Evolutionary conservation across 306 rosid genomes (phyloP), one percentile per base, ranked within the genome.

Genomic region (Cicer cuneatum): DNA sequence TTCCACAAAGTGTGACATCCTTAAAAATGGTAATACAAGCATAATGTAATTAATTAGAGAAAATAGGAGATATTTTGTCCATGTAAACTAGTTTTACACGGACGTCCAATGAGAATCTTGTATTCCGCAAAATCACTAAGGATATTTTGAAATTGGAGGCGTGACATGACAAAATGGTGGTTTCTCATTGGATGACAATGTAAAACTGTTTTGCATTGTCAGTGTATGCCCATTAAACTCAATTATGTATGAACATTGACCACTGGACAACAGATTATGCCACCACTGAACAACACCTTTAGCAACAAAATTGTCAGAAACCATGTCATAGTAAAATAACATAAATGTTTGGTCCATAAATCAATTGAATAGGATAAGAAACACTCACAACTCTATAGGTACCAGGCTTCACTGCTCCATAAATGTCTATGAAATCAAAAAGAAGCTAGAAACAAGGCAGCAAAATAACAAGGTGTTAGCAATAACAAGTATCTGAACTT

Each of bases 371-470:
- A 43, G 16, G 79, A 40, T 40, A 42, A 45, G 74, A 69, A 71
- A 13, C 45, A 80, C 89, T 87, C 84, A 93, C 98, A 85, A 90
- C 79, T 86, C 82, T 89, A 71, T 93, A 89, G 61, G 92, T 83
- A 54, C 87, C 87, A 60, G 90, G 80, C 82, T 86, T 80, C 85
- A 85, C 75, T 80, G 64, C 82, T 80, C 86, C 76, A 71, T 51
- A 39, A 5, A 49, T 66, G 75, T 89, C 90, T 68, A 93, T 69
- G 85, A 93, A 89, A 83, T 90, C 80, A 62, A 90, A 93, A 66
- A 93, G 84, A 78, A 83, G 69, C 96, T 93, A 29, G 35, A 29
- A 29, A 64, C 70, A 84, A 64, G 54, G 66, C 15, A 67, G 52
- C 29, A 81, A 54, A 72, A 60, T 11, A 40, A 43, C 8, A 10